Conservation (phyloP, 306 rosid species). For the Vicia villosa region DNA sequence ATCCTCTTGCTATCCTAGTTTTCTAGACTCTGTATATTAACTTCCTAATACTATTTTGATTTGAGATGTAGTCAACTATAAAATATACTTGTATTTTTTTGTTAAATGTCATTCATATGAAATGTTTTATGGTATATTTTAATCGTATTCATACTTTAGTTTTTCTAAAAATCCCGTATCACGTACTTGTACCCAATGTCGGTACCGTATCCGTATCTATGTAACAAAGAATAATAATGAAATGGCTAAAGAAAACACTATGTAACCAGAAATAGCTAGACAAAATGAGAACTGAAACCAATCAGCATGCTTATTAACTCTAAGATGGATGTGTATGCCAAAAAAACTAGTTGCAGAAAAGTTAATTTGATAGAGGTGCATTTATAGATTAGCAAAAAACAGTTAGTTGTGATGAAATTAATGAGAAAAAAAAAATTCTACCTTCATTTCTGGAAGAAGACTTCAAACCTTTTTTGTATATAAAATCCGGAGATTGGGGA, state of each 20-base stretch:
- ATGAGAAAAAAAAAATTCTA: conserved; percentile 19
- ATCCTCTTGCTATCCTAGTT: too few relatives aligned
- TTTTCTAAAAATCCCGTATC: too few relatives aligned
- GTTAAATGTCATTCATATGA: too few relatives aligned
- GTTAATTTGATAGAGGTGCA: conserved; percentile 11
- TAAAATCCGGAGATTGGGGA: conserved; percentile 38
- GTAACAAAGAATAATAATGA: neutral
- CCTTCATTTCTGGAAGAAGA: conserved; percentile 43
- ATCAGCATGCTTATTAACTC: conserved; percentile 22
- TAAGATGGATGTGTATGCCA: conserved; percentile 7
- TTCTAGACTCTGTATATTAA: too few relatives aligned
- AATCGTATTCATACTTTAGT: too few relatives aligned
- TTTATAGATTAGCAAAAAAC: conserved; percentile 2
- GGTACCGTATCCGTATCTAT: too few relatives aligned
- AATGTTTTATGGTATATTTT: too few relatives aligned
- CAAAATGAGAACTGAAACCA: conserved; percentile 26
- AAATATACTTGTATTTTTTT: too few relatives aligned
- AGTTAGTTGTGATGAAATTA: neutral
- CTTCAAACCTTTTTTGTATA: conserved; percentile 15
- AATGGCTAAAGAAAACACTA: conserved; percentile 16
- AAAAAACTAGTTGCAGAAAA: conserved; percentile 12
- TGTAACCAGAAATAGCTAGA: conserved; percentile 7
- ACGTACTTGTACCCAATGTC: too few relatives aligned
- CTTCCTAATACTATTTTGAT: too few relatives aligned
- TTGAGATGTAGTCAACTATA: too few relatives aligned